phyloP scores from a whole-genome alignment of 2,329 filamentous ascomycete species.

The Seiridium unicorne region DNA sequence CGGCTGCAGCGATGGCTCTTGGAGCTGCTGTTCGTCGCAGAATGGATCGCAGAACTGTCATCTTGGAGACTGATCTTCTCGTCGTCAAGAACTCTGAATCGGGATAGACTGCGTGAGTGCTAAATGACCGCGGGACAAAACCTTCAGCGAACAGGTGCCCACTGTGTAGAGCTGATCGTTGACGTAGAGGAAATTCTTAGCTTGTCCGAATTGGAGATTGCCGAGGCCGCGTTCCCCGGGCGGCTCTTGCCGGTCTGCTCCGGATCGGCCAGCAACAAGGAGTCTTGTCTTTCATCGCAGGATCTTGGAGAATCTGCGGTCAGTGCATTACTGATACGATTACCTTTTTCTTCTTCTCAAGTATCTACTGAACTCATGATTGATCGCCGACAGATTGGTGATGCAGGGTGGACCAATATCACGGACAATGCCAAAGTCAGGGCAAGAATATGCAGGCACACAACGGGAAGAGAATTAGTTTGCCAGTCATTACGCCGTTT shows the following conservation, averaged over 20 bases:
- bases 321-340: too few relatives aligned
- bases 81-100: neutral
- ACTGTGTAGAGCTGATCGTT: conserved; percentile 9
- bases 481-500: conserved; percentile 11
- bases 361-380: too few relatives aligned
- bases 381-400: too few relatives aligned
- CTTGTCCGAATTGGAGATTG: conserved; percentile 7
- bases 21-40: conserved; percentile 4
- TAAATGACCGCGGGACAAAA: neutral
- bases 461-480: neutral
- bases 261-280: conserved; percentile 5
- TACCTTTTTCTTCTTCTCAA: too few relatives aligned
- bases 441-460: neutral
- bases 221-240: conserved; percentile 4
- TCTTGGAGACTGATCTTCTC: neutral
- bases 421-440: too few relatives aligned
- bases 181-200: conserved; percentile 16
- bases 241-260: neutral
- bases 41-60: conserved; percentile 9
- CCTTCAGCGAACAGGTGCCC: neutral
- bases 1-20: conserved; percentile 2
- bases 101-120: neutral
- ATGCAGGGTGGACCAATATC: too few relatives aligned
- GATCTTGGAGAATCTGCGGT: too few relatives aligned
- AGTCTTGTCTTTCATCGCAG: too few relatives aligned